These are phyloP conservation scores for Phytophthora multivora DNA, from an alignment of 352 stramenopile species.

Conservation along the genomic window DNA sequence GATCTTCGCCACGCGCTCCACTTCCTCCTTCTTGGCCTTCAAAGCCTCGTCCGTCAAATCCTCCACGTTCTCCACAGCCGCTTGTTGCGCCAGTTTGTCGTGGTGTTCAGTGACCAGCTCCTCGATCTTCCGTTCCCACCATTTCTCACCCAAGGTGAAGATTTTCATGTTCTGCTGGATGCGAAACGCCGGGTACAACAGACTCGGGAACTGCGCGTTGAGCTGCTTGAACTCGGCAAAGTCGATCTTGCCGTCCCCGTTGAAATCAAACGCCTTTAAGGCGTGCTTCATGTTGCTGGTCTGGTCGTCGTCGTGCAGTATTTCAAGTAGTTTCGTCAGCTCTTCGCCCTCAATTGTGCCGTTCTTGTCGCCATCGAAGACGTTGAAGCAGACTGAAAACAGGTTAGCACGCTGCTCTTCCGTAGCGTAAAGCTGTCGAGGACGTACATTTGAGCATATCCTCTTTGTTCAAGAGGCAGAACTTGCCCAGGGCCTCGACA, in stretches of 20 bases:
- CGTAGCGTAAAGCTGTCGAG: neutral
- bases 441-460: conserved; percentile 73
- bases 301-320: conserved; percentile 64
- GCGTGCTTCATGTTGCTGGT: conserved; percentile 77
- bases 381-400: conserved; percentile 77
- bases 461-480: conserved; percentile 75
- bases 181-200: conserved; percentile 72
- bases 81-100: conserved; percentile 44
- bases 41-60: conserved; percentile 37
- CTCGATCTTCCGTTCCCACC: conserved; percentile 68
- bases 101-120: conserved; percentile 53
- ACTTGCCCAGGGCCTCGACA: conserved; percentile 76
- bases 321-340: conserved; percentile 65
- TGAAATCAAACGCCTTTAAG: conserved; percentile 69
- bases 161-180: conserved; percentile 80
- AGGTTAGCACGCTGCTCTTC: neutral
- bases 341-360: conserved; percentile 75
- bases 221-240: conserved; percentile 74
- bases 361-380: conserved; percentile 76
- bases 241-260: conserved; percentile 74
- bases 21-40: conserved; percentile 35
- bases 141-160: conserved; percentile 65
- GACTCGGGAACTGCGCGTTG: conserved; percentile 62
- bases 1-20: conserved; percentile 35
- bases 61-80: conserved; percentile 32